phyloP scores from a whole-genome alignment of 345 rosid species.

The Pistacia atlantica region DNA sequence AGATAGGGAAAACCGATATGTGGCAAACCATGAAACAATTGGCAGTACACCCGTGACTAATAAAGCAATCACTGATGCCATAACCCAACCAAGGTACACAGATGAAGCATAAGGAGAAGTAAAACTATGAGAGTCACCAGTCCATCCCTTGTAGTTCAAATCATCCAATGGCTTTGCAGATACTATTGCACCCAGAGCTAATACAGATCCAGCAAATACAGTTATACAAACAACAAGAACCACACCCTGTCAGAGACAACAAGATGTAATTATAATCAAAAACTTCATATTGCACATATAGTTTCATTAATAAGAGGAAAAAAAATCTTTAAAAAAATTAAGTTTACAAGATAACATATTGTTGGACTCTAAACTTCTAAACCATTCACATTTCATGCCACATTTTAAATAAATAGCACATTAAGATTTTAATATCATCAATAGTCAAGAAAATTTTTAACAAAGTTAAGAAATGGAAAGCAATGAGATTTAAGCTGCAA shows the following conservation, averaged over 20 bases:
- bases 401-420: background rate
- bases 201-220: slow-evolving; percentile 72
- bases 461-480: background rate
- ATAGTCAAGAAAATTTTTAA: background rate
- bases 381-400: background rate
- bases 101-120: slow-evolving; percentile 87
- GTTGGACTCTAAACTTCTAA: background rate
- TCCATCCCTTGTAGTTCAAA: slow-evolving; percentile 73
- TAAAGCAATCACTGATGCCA: slow-evolving; percentile 93
- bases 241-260: slow-evolving; percentile 54
- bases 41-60: slow-evolving; percentile 92
- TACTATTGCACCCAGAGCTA: slow-evolving; percentile 83
- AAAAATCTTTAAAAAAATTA: background rate
- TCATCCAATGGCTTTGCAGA: slow-evolving; percentile 86
- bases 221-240: slow-evolving; percentile 67
- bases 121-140: slow-evolving; percentile 59
- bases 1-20: slow-evolving; percentile 88
- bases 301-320: background rate
- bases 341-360: background rate
- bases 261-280: slow-evolving; percentile 18
- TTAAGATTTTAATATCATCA: background rate
- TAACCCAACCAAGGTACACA: slow-evolving; percentile 94
- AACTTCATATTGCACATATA: background rate
- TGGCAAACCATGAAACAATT: slow-evolving; percentile 94
- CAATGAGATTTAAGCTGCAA: background rate